Evolutionary conservation across 352 stramenopile genomes (phyloP).

Genomic region (Salisapilia sapeloensis): DNA sequence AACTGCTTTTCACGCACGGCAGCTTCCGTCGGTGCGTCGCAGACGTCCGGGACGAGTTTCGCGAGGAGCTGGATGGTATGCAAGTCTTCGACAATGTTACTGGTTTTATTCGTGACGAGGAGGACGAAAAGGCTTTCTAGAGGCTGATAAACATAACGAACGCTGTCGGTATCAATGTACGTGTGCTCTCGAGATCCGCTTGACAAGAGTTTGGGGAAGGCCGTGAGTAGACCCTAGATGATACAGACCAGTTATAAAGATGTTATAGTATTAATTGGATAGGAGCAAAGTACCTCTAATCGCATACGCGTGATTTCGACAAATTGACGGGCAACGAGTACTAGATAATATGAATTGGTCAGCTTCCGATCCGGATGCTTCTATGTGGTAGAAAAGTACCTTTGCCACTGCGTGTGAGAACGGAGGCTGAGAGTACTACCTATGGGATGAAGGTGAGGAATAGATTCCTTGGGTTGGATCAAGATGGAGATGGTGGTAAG

Average conservation of each 20-base stretch:
- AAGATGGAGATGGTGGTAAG: not conserved
- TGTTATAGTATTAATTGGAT: no score
- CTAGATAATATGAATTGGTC: slow-evolving; percentile 10
- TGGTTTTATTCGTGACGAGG: slow-evolving; percentile 98
- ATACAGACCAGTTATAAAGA: no score
- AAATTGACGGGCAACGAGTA: slow-evolving; percentile 95
- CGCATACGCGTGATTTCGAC: slow-evolving; percentile 98
- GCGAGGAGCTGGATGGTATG: slow-evolving; percentile 94
- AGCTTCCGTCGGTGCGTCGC: slow-evolving; percentile 85
- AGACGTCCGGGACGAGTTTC: slow-evolving; percentile 95
- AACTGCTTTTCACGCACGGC: slow-evolving; percentile 95
- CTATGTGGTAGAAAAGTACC: slow-evolving; percentile 19
- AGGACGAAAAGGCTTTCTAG: slow-evolving; percentile 97
- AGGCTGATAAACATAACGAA: slow-evolving; percentile 98
- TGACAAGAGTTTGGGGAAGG: slow-evolving; percentile 97
- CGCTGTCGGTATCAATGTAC: slow-evolving; percentile 98
- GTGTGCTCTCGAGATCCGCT: slow-evolving; percentile 91
- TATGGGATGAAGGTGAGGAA: slow-evolving; percentile 9
- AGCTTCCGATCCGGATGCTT: not conserved
- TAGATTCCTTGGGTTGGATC: slow-evolving; percentile 1
- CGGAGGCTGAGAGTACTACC: slow-evolving; percentile 92
- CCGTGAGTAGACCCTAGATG: slow-evolving; percentile 93
- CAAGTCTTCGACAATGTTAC: slow-evolving; percentile 99
- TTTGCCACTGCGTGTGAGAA: slow-evolving; percentile 91
- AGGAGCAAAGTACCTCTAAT: slow-evolving; percentile 66